A percentile compares a stretch with the other conserved stretches of the same genome.
phyloP scores from a whole-genome alignment of 768 basidiomycete genomes.

The Cyathus striatus region DNA sequence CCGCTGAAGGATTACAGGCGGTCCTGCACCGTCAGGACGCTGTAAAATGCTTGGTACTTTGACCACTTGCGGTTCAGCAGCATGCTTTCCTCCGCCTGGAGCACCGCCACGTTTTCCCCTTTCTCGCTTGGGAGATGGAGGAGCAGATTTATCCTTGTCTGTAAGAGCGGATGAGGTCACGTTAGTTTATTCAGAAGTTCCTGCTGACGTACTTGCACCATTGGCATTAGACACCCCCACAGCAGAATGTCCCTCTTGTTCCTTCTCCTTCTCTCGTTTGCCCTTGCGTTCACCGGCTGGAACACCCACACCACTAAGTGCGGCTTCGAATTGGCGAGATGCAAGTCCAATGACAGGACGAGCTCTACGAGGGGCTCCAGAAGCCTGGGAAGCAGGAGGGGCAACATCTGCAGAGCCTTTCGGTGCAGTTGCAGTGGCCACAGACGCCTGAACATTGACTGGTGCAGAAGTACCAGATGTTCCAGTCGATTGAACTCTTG shows the following conservation, averaged over 20 bases:
- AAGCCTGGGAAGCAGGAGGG: constrained; percentile 11
- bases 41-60: constrained; percentile 27
- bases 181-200: constrained; percentile 5
- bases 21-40: constrained; percentile 16
- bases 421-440: constrained; percentile 2
- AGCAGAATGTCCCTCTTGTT: constrained; percentile 11
- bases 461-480: too few species aligned
- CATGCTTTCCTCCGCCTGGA: not conserved
- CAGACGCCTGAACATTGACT: constrained; percentile 3
- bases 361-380: constrained; percentile 30
- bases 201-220: constrained; percentile 4
- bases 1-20: constrained; percentile 3
- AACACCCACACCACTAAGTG: constrained; percentile 58
- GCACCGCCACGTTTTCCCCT: constrained; percentile 6
- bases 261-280: constrained; percentile 19
- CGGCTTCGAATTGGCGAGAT: constrained; percentile 69
- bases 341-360: constrained; percentile 61
- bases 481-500: too few species aligned
- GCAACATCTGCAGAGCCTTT: constrained; percentile 8
- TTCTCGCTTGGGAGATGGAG: constrained; percentile 8
- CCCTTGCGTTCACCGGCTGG: constrained; percentile 20
- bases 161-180: constrained; percentile 2
- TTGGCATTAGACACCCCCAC: constrained; percentile 2
- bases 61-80: constrained; percentile 1
- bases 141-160: constrained; percentile 1